Evolutionary conservation across 192 early-diverging fungal species (phyloP), one percentile per base, ranked within the genome.

Genomic region (Coemansia sp.): DNA sequence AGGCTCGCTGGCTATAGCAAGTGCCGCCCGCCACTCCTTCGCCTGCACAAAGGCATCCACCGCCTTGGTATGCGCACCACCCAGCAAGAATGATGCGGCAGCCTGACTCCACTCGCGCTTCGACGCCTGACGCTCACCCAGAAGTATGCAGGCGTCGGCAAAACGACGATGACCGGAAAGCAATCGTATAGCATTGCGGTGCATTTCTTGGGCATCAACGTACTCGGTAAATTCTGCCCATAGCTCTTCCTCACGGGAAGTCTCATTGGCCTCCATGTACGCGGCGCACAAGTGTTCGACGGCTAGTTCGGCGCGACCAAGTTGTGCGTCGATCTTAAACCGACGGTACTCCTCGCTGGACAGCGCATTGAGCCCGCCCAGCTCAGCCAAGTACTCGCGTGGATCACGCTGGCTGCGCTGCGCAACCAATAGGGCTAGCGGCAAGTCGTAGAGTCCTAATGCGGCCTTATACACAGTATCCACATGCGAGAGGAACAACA

Each of bases 341-440:
- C 90, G 89, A 64, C 95, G 94, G 67, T 94, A 94, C 57, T 90
- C 86, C 42, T 86, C 85, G 64, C 53, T 69, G 30, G 90, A 84
- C n/a, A 95, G 74, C 19, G 86, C 86, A 28, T 93, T 87, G 37
- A 99, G 88, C 55, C 90, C 89, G 37, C 90, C 84, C 50, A 99
- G 80, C 73, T 95, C 96, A 0, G 95, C 89, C 37, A 99, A 77
- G 65, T 97, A 99, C 81, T 99, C 97, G 32, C 93, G 85, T 21
- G 97, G 97, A 86, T 99, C 97, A 81, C 92, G 96, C 65, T 99
- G 96, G 26, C 93, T 93, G 77, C 94, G 92, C 73, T 98, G 95
- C n/a, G 96, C 97, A 38, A 98, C 94, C 90, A 96, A 91, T 33
- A 99, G 74, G 2, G 95, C 94, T 33, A 99, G 79, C 14, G 88